These are phyloP conservation scores for Bondarzewia mesenterica DNA, from an alignment of 1,284 basidiomycete genomes.

Conservation along the genomic window DNA sequence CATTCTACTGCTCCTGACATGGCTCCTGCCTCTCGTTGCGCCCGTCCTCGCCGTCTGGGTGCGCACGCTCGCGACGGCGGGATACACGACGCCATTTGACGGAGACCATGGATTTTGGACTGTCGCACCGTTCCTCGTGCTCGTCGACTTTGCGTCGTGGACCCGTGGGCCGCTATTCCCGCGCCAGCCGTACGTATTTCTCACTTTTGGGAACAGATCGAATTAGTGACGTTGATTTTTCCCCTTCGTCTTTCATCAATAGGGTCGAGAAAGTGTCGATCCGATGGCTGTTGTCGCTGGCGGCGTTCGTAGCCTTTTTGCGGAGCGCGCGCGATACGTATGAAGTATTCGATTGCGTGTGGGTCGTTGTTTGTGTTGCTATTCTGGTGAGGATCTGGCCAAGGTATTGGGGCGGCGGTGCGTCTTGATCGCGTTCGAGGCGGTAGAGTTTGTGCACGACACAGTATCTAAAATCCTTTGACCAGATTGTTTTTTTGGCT, in stretches of 20 bases:
- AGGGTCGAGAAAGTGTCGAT: conserved; percentile 33
- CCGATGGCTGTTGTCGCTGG: conserved; percentile 39
- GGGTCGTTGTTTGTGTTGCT: conserved; percentile 17
- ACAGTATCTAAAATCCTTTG: no score
- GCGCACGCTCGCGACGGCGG: conserved; percentile 72
- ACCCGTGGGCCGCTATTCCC: conserved; percentile 29
- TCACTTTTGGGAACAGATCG: background rate
- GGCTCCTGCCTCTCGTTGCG: conserved; percentile 74
- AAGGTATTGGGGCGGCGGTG: conserved; percentile 17
- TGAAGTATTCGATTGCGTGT: conserved; percentile 44
- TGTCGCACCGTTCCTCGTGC: conserved; percentile 56
- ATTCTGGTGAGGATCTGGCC: conserved; percentile 16
- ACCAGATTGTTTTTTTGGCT: no score
- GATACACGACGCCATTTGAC: conserved; percentile 63
- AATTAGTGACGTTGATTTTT: background rate
- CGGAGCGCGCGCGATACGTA: conserved; percentile 55
- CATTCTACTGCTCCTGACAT: conserved; percentile 72
- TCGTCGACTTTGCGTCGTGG: conserved; percentile 54
- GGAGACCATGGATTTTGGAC: conserved; percentile 72
- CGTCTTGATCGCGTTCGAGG: no score
- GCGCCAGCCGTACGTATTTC: conserved; percentile 28
- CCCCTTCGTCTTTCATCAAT: background rate
- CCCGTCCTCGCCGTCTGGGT: conserved; percentile 88
- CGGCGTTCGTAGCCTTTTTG: conserved; percentile 47
- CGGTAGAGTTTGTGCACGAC: no score